Evolutionary conservation across 371 early-diverging fungal species (phyloP).

Genomic region (Actinomucor elegans): DNA sequence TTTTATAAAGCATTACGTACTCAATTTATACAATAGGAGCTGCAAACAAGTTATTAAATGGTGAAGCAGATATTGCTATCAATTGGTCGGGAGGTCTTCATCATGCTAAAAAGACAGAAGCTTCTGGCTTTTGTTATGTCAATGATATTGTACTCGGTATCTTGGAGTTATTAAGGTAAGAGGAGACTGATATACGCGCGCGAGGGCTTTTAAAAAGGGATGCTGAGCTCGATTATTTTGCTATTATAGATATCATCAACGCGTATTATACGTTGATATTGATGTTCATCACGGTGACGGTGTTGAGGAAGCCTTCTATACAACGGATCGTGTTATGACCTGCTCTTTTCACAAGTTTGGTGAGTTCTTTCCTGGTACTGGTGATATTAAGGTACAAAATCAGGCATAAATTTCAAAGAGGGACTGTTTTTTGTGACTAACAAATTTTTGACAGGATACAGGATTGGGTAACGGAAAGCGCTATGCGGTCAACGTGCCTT

Average conservation of each 20-base stretch:
- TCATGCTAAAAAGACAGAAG: constrained; percentile 93
- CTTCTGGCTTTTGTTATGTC: constrained; percentile 97
- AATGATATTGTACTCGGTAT: constrained; percentile 97
- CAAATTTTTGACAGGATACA: constrained; percentile 68
- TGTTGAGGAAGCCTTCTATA: constrained; percentile 99
- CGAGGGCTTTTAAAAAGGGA: too few species aligned
- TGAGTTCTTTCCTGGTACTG: constrained; percentile 99
- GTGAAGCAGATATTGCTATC: constrained; percentile 88
- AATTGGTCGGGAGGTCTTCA: constrained; percentile 99
- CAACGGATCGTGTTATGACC: constrained; percentile 99
- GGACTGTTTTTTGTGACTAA: not conserved
- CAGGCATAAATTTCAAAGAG: not conserved
- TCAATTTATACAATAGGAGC: constrained; percentile 58
- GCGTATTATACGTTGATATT: constrained; percentile 99
- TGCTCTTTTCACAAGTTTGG: constrained; percentile 99
- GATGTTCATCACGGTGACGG: constrained; percentile 99
- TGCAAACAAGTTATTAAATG: constrained; percentile 84
- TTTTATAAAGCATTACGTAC: too few species aligned
- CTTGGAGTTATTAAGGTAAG: constrained; percentile 84
- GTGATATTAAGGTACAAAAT: constrained; percentile 81
- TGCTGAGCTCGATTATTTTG: not conserved
- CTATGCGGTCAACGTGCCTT: constrained; percentile 97
- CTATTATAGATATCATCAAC: constrained; percentile 69
- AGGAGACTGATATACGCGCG: not conserved
- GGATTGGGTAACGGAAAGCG: constrained; percentile 87